Evolutionary conservation across 495 filamentous ascomycete genomes (phyloP).

Genomic region (Aspergillus diversus): DNA sequence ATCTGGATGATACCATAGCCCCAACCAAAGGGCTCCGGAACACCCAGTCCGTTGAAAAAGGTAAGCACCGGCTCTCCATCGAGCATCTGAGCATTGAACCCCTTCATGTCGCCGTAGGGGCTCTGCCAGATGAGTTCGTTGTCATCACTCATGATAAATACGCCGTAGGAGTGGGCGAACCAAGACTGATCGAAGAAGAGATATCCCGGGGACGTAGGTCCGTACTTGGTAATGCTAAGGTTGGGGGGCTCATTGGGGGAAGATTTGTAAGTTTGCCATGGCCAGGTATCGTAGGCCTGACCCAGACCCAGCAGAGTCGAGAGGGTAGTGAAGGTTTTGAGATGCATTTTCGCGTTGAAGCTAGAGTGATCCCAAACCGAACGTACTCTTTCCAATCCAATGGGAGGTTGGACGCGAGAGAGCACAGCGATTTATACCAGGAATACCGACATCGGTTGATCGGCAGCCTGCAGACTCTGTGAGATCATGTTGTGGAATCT

Average conservation of each 20-base stretch:
- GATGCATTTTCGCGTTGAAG: background rate
- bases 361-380: too few relatives aligned
- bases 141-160: constrained; percentile 24
- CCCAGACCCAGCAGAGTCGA: background rate
- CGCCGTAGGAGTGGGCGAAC: constrained; percentile 13
- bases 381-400: background rate
- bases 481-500: background rate
- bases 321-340: background rate
- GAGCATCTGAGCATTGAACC: constrained; percentile 28
- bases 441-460: background rate
- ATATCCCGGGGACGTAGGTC: background rate
- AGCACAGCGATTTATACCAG: background rate
- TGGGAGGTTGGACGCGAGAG: background rate
- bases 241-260: background rate
- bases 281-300: background rate
- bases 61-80: constrained; percentile 29
- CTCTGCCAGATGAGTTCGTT: constrained; percentile 30
- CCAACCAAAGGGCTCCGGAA: constrained; percentile 17
- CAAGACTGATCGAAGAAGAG: background rate
- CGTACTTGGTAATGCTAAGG: background rate
- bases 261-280: background rate
- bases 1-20: constrained; percentile 38
- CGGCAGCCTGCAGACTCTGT: background rate
- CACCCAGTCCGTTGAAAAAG: constrained; percentile 26
- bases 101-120: constrained; percentile 18